Evolutionary conservation across 768 basidiomycete genomes (phyloP).

Genomic region (Russula ochroleuca): DNA sequence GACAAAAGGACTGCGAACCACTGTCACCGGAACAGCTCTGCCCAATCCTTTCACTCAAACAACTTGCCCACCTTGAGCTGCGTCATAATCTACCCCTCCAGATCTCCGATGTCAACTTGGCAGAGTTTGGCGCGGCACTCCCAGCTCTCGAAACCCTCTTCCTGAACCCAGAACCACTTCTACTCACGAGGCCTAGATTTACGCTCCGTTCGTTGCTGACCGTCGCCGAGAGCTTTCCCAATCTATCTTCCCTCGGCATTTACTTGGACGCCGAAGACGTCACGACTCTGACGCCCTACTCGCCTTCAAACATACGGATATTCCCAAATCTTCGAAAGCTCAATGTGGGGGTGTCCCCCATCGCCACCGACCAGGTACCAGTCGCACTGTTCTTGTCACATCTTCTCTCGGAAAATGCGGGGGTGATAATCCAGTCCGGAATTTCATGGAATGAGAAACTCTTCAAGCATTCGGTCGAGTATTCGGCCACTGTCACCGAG

Average conservation of each 20-base stretch:
- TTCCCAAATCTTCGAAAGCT: conserved; percentile 16
- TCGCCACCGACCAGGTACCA: conserved; percentile 21
- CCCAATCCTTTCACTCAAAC: conserved; percentile 24
- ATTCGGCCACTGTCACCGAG: not conserved
- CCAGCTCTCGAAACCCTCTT: conserved; percentile 21
- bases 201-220: conserved; percentile 9
- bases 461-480: conserved; percentile 7
- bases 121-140: conserved; percentile 22
- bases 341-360: conserved; percentile 24
- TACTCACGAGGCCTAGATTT: conserved; percentile 16
- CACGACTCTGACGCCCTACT: not conserved
- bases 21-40: conserved; percentile 15
- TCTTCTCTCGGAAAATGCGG: conserved; percentile 18
- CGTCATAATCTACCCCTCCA: conserved; percentile 27
- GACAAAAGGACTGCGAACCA: conserved; percentile 13
- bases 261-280: conserved; percentile 23
- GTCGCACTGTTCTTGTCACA: conserved; percentile 27
- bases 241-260: conserved; percentile 19
- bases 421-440: conserved; percentile 16
- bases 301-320: not conserved
- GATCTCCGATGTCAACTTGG: conserved; percentile 23
- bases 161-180: conserved; percentile 25
- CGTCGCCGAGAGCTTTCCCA: conserved; percentile 22
- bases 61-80: conserved; percentile 24
- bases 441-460: conserved; percentile 17